Base-by-base conservation (phyloP, 768 basidiomycete genomes). In the Fomitopsis serialis region DNA sequence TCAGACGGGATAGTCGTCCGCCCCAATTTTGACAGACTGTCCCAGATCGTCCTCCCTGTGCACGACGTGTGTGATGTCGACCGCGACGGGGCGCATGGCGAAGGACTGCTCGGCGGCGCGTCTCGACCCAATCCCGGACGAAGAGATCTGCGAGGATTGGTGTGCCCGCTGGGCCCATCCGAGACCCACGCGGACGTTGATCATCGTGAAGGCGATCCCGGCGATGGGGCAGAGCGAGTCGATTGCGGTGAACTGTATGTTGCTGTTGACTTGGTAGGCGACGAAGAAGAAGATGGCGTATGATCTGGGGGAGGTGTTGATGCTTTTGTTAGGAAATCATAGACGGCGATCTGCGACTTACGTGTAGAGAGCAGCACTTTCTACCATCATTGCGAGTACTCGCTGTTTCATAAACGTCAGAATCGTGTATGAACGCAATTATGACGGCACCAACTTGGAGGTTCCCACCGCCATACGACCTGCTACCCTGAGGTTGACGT, bases 161-260 rank as follows among this genome's bases (percentile, higher is more conserved):
- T 29, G 17, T 8, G 45, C 24, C 5, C 42, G 42, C 29, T 29
- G 27, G 42, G 12, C 34, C 49, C 48, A 47, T 15, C 54, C 49
- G 23, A 55, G 54, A 3, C 54, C 54, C n/a, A 55, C 54, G 19
- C 54, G 54, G 22, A 55, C 54, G 21, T 44, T 51, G 50, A 55
- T 55, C 22, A 55, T 36, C 44, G 29, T 55, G 50, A 55, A 55
- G 19, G 54, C 22, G 45, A 55, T 51, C 29, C 49, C 54, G 36
- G 42, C 45, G 32, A 55, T 27, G 1, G 24, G 37, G 15, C 15
- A 15, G 37, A 40, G 37, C 4, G 37, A 7, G 19, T 40, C 37
- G 37, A 40, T 40, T 5, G 19, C 13, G 6, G 37, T 40, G 37
- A 7, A 40, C 15, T 40, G 37, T 4, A 40, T 40, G 37, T 40